phyloP scores from a whole-genome alignment of 2,329 filamentous ascomycete species.

The Sclerotinia nivalis region DNA sequence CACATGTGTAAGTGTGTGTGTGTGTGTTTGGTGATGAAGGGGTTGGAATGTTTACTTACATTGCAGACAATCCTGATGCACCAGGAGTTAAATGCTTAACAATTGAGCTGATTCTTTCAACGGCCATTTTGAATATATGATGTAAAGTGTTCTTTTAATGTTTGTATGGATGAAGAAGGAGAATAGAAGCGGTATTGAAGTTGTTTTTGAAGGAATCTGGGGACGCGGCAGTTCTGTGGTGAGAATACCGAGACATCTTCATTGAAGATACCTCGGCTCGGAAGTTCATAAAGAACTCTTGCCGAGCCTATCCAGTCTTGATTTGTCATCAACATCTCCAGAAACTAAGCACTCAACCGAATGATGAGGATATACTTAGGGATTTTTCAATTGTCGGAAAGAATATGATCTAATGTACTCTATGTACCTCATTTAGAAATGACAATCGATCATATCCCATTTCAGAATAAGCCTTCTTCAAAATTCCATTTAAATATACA shows the following conservation, averaged over 20 bases:
- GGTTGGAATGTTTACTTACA: constrained; percentile 60
- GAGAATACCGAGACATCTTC: not conserved
- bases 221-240: not conserved
- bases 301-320: not conserved
- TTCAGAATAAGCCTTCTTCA: not conserved
- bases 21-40: constrained; percentile 28
- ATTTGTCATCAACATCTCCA: not conserved
- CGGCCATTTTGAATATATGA: constrained; percentile 61
- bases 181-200: constrained; percentile 7
- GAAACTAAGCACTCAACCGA: too few species aligned
- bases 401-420: not conserved
- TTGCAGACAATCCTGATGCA: constrained; percentile 68
- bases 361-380: not conserved
- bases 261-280: constrained; percentile 16
- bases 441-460: too few species aligned
- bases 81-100: constrained; percentile 81
- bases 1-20: constrained; percentile 35
- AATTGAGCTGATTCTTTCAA: constrained; percentile 83
- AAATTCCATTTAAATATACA: not conserved
- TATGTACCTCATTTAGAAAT: too few species aligned
- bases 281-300: not conserved
- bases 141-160: not conserved
- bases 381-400: not conserved
- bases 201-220: constrained; percentile 16
- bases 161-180: not conserved